A percentile compares a stretch with the other conserved stretches of the same genome.
phyloP scores from a whole-genome alignment of 371 early-diverging fungal genomes.

The Encephalitozoon intestinalis region DNA sequence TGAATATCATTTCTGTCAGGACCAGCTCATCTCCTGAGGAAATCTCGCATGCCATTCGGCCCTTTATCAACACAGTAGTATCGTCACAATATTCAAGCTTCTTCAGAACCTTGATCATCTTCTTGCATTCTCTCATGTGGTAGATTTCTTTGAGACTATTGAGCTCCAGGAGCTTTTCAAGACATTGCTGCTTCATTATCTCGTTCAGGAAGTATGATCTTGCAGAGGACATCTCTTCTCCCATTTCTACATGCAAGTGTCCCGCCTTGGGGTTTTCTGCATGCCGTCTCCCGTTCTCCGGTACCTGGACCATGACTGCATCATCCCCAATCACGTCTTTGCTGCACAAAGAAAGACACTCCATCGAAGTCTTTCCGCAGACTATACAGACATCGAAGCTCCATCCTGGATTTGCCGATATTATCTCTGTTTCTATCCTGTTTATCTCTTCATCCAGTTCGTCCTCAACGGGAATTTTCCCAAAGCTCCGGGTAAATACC shows the following conservation, averaged over 20 bases:
- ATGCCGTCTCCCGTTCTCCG: background rate
- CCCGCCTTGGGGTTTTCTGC: background rate
- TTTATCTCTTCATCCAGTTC: conserved; percentile 21
- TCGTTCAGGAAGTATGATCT: conserved; percentile 8
- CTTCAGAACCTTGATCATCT: conserved; percentile 59
- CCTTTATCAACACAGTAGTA: conserved; percentile 69
- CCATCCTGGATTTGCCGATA: background rate
- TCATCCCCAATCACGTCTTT: background rate
- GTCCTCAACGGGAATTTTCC: conserved; percentile 2
- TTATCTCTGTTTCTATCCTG: background rate
- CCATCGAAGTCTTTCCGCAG: conserved; percentile 21
- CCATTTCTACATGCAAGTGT: background rate
- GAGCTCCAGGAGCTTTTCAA: conserved; percentile 33
- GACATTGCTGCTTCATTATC: background rate
- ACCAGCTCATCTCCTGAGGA: conserved; percentile 87
- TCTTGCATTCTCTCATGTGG: conserved; percentile 61
- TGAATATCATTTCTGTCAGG: conserved; percentile 94
- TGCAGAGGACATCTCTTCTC: background rate
- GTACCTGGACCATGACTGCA: background rate
- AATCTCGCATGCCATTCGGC: conserved; percentile 97
- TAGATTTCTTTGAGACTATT: conserved; percentile 44
- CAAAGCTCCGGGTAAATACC: conserved; percentile 42
- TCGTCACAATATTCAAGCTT: conserved; percentile 56
- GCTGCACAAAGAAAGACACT: conserved; percentile 23
- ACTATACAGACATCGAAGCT: conserved; percentile 35